Percentiles rank a stretch among this genome's conserved stretches.
Conservation (phyloP, 2,329 filamentous ascomycete species). For the Tolypocladium ovalisporum region DNA sequence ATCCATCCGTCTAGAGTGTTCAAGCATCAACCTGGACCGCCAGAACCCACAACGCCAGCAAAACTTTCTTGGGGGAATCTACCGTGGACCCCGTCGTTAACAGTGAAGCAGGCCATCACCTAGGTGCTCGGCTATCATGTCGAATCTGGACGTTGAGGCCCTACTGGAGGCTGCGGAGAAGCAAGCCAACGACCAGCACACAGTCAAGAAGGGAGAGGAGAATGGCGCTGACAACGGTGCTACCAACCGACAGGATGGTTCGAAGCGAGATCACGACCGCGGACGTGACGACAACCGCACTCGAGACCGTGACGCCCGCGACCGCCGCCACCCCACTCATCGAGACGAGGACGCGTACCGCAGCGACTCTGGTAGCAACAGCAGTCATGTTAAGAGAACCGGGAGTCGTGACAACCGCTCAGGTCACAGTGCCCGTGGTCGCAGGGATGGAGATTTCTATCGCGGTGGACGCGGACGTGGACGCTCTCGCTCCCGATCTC, state of each 20-base stretch:
- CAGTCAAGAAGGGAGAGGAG: slow-evolving; percentile 26
- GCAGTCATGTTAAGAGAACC: slow-evolving; percentile 63
- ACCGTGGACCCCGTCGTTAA: background rate
- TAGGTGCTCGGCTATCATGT: slow-evolving; percentile 23
- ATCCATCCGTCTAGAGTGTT: background rate
- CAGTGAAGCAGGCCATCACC: slow-evolving; percentile 10
- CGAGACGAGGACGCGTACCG: slow-evolving; percentile 54
- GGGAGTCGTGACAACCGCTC: slow-evolving; percentile 67
- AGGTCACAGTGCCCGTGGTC: slow-evolving; percentile 56
- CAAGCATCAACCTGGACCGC: background rate
- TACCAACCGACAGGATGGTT: slow-evolving; percentile 26
- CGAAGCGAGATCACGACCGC: slow-evolving; percentile 42
- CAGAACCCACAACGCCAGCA: background rate
- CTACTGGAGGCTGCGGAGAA: slow-evolving; percentile 78
- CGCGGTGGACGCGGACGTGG: slow-evolving; percentile 32
- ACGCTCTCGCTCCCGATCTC: slow-evolving; percentile 57
- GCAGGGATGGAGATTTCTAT: slow-evolving; percentile 67
- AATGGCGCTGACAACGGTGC: slow-evolving; percentile 22
- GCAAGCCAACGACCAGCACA: slow-evolving; percentile 34
- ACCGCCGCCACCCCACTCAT: slow-evolving; percentile 31
- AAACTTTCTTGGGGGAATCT: background rate
- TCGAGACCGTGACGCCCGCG: slow-evolving; percentile 37
- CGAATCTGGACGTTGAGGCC: slow-evolving; percentile 68
- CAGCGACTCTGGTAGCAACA: slow-evolving; percentile 70
- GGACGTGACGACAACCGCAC: slow-evolving; percentile 46